Conservation (phyloP, 2,329 filamentous ascomycete species). For the Botryotinia calthae region DNA sequence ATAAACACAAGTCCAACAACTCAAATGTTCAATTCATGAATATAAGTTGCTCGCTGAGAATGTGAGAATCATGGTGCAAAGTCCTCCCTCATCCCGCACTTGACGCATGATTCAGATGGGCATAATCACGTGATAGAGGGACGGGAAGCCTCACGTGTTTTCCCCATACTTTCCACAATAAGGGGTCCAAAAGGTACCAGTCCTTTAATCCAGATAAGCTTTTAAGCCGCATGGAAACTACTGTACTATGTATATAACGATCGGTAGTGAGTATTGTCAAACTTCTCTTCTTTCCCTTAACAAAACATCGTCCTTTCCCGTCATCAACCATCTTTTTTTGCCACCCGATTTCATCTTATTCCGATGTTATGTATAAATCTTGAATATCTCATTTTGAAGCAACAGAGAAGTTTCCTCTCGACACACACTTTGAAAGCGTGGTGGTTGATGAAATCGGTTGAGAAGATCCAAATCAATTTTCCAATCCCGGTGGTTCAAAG, state of each 20-base stretch:
- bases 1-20: background rate
- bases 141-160: background rate
- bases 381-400: background rate
- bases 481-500: background rate
- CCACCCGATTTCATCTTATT: background rate
- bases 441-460: background rate
- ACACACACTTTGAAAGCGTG: background rate
- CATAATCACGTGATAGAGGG: background rate
- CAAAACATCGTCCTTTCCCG: background rate
- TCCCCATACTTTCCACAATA: constrained; percentile 16
- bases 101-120: background rate
- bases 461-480: background rate
- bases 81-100: background rate
- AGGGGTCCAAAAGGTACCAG: constrained; percentile 17
- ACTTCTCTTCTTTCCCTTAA: background rate
- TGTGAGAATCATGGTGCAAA: background rate
- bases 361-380: background rate
- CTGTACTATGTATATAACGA: constrained; percentile 14
- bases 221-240: constrained; percentile 28
- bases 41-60: background rate
- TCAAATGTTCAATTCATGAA: too few relatives aligned
- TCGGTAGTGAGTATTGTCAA: constrained; percentile 19
- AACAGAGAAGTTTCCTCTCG: background rate
- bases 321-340: background rate
- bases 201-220: constrained; percentile 25